These are phyloP conservation scores for Arabidopsis hybrid DNA, from an alignment of 441 rosid species.

Conservation along the genomic window DNA sequence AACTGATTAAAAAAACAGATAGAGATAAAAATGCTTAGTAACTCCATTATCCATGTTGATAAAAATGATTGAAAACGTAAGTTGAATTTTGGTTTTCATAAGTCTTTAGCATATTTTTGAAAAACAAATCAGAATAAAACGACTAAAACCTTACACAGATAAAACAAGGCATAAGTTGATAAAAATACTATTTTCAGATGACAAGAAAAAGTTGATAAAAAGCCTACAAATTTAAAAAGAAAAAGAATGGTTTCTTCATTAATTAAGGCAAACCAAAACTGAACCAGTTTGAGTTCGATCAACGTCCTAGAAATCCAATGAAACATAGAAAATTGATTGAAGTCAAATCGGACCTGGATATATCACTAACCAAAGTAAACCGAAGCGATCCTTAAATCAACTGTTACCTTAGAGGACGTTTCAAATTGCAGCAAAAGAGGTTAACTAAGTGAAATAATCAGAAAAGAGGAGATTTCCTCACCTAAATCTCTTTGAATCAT, in stretches of 20 bases:
- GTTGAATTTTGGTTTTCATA: too few relatives aligned
- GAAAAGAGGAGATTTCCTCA: conserved; percentile 9
- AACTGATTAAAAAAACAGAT: too few relatives aligned
- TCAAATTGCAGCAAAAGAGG: not conserved
- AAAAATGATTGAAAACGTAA: too few relatives aligned
- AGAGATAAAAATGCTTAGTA: too few relatives aligned
- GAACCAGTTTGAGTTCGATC: conserved; percentile 17
- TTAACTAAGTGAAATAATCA: conserved; percentile 9
- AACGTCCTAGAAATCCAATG: not conserved
- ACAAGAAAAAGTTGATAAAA: not conserved
- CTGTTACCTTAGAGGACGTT: not conserved
- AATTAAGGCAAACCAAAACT: not conserved
- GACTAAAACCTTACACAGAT: too few relatives aligned
- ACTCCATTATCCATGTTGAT: too few relatives aligned
- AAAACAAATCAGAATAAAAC: too few relatives aligned
- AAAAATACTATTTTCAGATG: too few relatives aligned
- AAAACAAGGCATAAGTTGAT: too few relatives aligned
- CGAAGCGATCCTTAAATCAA: not conserved
- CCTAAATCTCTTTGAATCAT: not conserved
- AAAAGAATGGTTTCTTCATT: not conserved
- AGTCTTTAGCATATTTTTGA: too few relatives aligned
- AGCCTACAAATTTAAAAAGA: not conserved
- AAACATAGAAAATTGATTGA: not conserved
- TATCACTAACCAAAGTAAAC: conserved; percentile 4
- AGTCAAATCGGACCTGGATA: not conserved